phyloP scores from a whole-genome alignment of 371 early-diverging fungal species.

The Dinochytrium kinnereticum region DNA sequence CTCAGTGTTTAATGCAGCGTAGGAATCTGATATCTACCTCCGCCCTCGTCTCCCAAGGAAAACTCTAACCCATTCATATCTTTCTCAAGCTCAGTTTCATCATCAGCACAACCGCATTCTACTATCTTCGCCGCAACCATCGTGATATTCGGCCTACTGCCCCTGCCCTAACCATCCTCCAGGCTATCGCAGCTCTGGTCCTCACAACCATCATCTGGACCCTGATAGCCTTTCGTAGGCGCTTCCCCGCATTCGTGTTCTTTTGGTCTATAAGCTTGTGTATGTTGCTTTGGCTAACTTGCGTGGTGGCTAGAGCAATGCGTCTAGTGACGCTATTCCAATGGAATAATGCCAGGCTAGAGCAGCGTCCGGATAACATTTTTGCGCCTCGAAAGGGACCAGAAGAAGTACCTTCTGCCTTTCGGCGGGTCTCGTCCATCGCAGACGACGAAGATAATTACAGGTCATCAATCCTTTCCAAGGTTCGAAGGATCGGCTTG shows the following conservation, averaged over 20 bases:
- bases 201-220: background rate
- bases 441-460: background rate
- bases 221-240: too few relatives aligned
- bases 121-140: background rate
- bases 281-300: conserved; percentile 10
- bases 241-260: too few relatives aligned
- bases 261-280: conserved; percentile 50
- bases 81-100: too few relatives aligned
- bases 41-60: too few relatives aligned
- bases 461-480: background rate
- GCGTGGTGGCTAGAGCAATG: conserved; percentile 3
- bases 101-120: background rate
- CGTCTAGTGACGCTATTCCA: background rate
- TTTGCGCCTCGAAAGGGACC: background rate
- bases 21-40: too few relatives aligned
- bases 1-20: too few relatives aligned
- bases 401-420: too few relatives aligned
- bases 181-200: background rate
- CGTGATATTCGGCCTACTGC: background rate
- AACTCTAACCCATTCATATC: too few relatives aligned
- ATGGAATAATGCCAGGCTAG: background rate
- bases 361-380: background rate
- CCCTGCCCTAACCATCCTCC: background rate
- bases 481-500: background rate
- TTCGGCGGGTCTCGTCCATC: background rate